Conservation (phyloP, 1,284 basidiomycete genomes). For the Cutaneotrichosporon sp. region DNA sequence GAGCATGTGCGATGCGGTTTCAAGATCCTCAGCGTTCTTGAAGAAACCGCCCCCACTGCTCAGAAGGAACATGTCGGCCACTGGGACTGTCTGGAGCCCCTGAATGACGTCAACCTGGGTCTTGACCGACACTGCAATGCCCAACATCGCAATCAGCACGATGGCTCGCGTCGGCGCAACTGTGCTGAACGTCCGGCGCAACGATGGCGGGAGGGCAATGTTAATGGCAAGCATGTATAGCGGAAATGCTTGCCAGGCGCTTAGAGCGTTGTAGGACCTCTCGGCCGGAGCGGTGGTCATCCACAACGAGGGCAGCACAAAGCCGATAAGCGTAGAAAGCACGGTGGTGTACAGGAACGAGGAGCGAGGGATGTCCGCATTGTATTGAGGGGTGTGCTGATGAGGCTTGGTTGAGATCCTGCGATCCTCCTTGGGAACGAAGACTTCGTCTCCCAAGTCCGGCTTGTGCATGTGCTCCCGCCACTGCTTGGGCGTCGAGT, state of each 20-base stretch:
- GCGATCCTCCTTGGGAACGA: slow-evolving; percentile 2
- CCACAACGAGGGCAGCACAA: background rate
- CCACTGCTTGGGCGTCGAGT: slow-evolving; percentile 8
- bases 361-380: slow-evolving; percentile 13
- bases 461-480: slow-evolving; percentile 9
- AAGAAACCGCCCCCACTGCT: background rate
- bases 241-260: slow-evolving; percentile 12
- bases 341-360: slow-evolving; percentile 12
- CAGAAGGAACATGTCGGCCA: slow-evolving; percentile 3
- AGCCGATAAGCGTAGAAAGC: slow-evolving; percentile 9
- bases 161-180: slow-evolving; percentile 9
- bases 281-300: background rate
- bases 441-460: slow-evolving; percentile 13
- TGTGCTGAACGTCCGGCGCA: slow-evolving; percentile 5
- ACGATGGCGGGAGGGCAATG: slow-evolving; percentile 9
- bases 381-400: slow-evolving; percentile 14
- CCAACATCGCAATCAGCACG: slow-evolving; percentile 12
- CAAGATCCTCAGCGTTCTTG: background rate
- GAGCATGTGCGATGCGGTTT: slow-evolving; percentile 1
- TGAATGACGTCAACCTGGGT: slow-evolving; percentile 1
- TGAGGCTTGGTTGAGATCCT: background rate
- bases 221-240: slow-evolving; percentile 15
- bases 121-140: background rate
- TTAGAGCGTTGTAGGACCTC: slow-evolving; percentile 6
- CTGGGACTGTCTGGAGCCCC: background rate